Evolutionary conservation across 2,329 filamentous ascomycete genomes (phyloP), one percentile per base, ranked within the genome.

Genomic region (Ascochyta viciae-villosae): DNA sequence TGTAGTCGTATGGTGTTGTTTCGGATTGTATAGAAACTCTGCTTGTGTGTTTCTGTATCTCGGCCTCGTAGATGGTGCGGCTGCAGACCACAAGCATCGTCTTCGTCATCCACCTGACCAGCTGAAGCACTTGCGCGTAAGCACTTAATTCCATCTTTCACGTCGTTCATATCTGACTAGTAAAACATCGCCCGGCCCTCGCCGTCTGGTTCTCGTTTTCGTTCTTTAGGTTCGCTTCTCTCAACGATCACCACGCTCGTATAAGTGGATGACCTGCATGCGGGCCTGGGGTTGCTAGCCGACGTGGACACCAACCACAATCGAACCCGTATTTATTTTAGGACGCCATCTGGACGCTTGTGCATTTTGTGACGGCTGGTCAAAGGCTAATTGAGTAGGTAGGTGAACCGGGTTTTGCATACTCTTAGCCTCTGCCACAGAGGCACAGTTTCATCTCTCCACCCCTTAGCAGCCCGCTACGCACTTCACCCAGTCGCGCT

Each of bases 361-460:
- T 22, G 4, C 35, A n/a, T 13, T 29, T 33, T 7, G 16, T 4
- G 6, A 6, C 13, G 22, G n/a, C 26, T 31, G n/a, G 27, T 23
- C 10, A 13, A 19, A 19, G 19, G 19, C 2, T 19, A 19, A 19
- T 19, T 19, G 5, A 27, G 8, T 12, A 22, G 7, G n/a, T 16
- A 40, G 10, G 10, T 3, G 13, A 3, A n/a, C 31, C n/a, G 19
- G n/a, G 5, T 24, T 15, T 31, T 13, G 3, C 19, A 33, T 13
- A 15, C 27, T 31, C 16, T 56, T 23, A 56, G 19, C 53, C 38
- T 44, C 42, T 51, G 19, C 42, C 61, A 43, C 69, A 74, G 15
- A 74, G 61, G 63, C 69, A 73, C 7, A 74, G 33, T 39, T 65
- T 62, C 68, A 72, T 74, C 29, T 73, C 69, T 10, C 71, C 68